These are phyloP conservation scores for Spiraea crenata DNA, from an alignment of 331 rosid genomes.

Conservation along the genomic window DNA sequence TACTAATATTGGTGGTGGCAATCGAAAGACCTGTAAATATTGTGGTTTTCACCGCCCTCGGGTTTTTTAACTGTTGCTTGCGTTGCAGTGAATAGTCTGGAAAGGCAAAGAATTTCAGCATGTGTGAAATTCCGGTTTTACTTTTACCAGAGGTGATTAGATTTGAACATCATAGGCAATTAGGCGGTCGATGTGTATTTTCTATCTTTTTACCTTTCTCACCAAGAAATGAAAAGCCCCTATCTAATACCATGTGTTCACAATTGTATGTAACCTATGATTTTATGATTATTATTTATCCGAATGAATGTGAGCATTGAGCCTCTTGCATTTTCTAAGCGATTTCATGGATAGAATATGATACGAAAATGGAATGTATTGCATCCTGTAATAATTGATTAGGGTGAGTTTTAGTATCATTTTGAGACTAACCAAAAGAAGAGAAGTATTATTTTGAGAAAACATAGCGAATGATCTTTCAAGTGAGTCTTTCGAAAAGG, in stretches of 20 bases:
- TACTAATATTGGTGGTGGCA: background rate
- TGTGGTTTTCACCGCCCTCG: background rate
- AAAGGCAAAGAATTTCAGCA: background rate
- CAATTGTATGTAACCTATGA: background rate
- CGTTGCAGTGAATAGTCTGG: background rate
- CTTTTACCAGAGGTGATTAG: too few relatives aligned
- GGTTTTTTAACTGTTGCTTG: background rate
- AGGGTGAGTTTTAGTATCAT: too few relatives aligned
- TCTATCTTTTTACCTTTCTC: background rate
- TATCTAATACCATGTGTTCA: background rate
- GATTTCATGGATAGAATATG: background rate
- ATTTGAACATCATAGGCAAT: background rate
- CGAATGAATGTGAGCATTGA: too few relatives aligned
- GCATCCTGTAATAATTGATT: too few relatives aligned
- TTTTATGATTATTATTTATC: background rate
- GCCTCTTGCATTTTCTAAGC: background rate
- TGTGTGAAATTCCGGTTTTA: background rate
- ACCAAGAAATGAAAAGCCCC: background rate
- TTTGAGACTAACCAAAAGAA: too few relatives aligned
- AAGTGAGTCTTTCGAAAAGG: too few relatives aligned
- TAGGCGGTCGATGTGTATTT: background rate
- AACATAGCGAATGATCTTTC: too few relatives aligned
- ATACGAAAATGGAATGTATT: too few relatives aligned
- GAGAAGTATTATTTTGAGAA: background rate
- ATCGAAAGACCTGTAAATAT: background rate